phyloP scores from a whole-genome alignment of 805 yeast species.

The Candida nitratophila region DNA sequence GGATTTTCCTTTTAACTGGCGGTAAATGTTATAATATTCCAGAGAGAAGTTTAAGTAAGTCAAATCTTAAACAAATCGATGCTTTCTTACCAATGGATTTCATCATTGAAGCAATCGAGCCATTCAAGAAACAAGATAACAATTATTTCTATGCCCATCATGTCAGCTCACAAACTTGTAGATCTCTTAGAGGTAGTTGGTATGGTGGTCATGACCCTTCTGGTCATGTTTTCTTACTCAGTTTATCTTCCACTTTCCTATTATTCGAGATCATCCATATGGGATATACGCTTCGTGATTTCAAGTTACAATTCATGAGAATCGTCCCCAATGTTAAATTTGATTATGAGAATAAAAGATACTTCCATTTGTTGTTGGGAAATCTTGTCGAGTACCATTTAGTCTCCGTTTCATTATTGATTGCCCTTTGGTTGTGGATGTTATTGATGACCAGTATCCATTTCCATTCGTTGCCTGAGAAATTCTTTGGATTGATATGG shows the following conservation, averaged over 20 bases:
- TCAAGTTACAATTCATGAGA: slow-evolving; percentile 5
- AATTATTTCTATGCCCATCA: slow-evolving; percentile 11
- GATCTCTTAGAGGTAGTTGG: slow-evolving; percentile 63
- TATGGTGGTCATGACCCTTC: slow-evolving; percentile 92
- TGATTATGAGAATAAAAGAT: background rate
- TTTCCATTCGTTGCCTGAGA: slow-evolving; percentile 78
- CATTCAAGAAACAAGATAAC: slow-evolving; percentile 1
- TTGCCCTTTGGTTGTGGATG: slow-evolving; percentile 77
- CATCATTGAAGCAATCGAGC: slow-evolving; percentile 3
- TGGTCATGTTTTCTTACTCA: slow-evolving; percentile 82
- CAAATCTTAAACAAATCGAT: background rate
- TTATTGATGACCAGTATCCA: slow-evolving; percentile 74
- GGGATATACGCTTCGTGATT: slow-evolving; percentile 6
- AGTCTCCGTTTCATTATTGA: slow-evolving; percentile 26
- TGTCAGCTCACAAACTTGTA: slow-evolving; percentile 36
- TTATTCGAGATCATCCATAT: slow-evolving; percentile 48
- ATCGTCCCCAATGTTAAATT: slow-evolving; percentile 1
- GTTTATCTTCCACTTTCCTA: slow-evolving; percentile 58
- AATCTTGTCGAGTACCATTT: slow-evolving; percentile 12
- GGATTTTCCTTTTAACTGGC: slow-evolving; percentile 72
- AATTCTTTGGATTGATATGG: slow-evolving; percentile 59
- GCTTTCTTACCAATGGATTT: slow-evolving; percentile 9
- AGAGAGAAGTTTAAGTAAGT: slow-evolving; percentile 2
- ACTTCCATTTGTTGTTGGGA: slow-evolving; percentile 1
- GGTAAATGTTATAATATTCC: slow-evolving; percentile 55